These are phyloP conservation scores for Sordaria brevicollis DNA, from an alignment of 495 filamentous ascomycete species.

Conservation along the genomic window DNA sequence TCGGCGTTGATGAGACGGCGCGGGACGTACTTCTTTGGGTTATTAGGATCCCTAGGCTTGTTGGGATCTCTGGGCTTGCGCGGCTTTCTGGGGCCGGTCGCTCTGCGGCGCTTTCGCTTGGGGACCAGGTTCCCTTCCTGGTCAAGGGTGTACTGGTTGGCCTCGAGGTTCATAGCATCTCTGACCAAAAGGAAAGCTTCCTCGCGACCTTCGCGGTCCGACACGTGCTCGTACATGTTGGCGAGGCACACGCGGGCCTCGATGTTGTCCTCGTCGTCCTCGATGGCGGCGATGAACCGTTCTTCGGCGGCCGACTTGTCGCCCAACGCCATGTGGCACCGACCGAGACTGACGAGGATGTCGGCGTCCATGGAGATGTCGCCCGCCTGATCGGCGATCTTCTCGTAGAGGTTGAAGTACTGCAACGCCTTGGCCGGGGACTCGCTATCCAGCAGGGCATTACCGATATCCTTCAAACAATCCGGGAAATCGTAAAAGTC, in stretches of 20 bases:
- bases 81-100: conserved; percentile 7
- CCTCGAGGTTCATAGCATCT: conserved; percentile 56
- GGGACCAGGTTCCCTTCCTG: conserved; percentile 17
- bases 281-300: conserved; percentile 60
- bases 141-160: conserved; percentile 14
- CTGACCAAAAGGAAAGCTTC: conserved; percentile 65
- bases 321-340: conserved; percentile 56
- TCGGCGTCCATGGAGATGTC: conserved; percentile 47
- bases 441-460: conserved; percentile 49
- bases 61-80: conserved; percentile 10
- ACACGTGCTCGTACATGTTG: conserved; percentile 65
- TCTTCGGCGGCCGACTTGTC: conserved; percentile 59
- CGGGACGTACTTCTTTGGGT: conserved; percentile 20
- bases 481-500: conserved; percentile 56
- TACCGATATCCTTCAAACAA: conserved; percentile 63
- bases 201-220: conserved; percentile 43
- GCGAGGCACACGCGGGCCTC: conserved; percentile 63
- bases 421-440: conserved; percentile 53
- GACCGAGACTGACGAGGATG: conserved; percentile 59
- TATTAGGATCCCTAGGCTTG: conserved; percentile 11
- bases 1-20: conserved; percentile 26
- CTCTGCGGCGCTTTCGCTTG: conserved; percentile 5
- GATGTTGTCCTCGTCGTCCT: conserved; percentile 55
- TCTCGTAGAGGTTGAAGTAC: conserved; percentile 62
- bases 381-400: conserved; percentile 42